Conservation (phyloP, 495 filamentous ascomycete genomes). For the Jackrogersella multiformis region DNA sequence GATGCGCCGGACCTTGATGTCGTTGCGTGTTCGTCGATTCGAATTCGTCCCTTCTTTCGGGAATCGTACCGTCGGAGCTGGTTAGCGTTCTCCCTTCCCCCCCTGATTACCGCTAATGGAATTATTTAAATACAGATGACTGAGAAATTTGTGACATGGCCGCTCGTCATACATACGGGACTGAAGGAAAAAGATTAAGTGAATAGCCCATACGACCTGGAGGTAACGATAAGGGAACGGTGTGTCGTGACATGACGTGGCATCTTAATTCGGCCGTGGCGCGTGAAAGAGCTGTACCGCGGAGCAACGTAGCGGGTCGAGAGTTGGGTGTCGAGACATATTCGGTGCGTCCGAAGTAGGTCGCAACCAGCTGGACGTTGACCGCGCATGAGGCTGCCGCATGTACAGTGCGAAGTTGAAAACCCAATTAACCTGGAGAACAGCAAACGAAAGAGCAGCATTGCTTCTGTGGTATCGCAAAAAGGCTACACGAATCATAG, state of each 20-base stretch:
- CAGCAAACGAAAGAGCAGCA: constrained; percentile 8
- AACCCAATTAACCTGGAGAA: background rate
- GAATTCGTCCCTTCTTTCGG: constrained; percentile 13
- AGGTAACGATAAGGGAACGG: constrained; percentile 23
- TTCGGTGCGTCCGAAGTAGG: background rate
- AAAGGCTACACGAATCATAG: constrained; percentile 10
- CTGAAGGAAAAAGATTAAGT: constrained; percentile 14
- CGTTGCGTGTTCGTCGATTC: constrained; percentile 12
- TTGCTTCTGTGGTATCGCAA: constrained; percentile 14
- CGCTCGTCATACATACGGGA: constrained; percentile 29
- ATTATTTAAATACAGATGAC: constrained; percentile 31
- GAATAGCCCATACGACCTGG: constrained; percentile 17
- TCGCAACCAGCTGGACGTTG: background rate
- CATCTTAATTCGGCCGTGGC: constrained; percentile 30
- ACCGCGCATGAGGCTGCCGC: background rate
- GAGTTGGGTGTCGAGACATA: constrained; percentile 1
- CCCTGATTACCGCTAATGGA: constrained; percentile 24
- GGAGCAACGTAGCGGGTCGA: constrained; percentile 1
- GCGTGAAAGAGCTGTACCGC: constrained; percentile 21
- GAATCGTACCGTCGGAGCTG: constrained; percentile 7
- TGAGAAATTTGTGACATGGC: constrained; percentile 21
- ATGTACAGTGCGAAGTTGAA: constrained; percentile 4
- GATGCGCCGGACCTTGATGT: constrained; percentile 4
- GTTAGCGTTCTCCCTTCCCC: background rate
- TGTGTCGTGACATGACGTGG: constrained; percentile 34